These are phyloP conservation scores for Diddensiella santjacobensis DNA, from an alignment of 805 yeast species.

Conservation along the genomic window DNA sequence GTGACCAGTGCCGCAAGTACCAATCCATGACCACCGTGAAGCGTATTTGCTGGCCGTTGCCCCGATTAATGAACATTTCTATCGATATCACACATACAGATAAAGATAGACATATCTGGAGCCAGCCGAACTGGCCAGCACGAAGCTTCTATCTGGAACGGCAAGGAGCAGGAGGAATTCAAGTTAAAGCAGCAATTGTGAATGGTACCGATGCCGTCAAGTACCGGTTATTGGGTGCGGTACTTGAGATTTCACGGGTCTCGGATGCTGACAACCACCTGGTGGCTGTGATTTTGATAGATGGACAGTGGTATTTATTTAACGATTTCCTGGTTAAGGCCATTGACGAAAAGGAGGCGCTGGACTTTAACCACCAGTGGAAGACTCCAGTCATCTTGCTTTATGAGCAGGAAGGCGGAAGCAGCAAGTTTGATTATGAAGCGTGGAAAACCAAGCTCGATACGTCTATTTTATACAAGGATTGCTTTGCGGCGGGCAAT, in stretches of 20 bases:
- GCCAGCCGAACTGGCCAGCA: conserved; percentile 17
- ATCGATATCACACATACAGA: conserved; percentile 9
- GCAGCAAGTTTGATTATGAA: conserved; percentile 40
- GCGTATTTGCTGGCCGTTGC: conserved; percentile 14
- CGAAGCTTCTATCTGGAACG: conserved; percentile 9
- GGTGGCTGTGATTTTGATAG: conserved; percentile 34
- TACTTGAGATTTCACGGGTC: conserved; percentile 31
- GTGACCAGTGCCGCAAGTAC: conserved; percentile 48
- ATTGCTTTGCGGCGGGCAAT: conserved; percentile 66
- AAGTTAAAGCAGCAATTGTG: conserved; percentile 1
- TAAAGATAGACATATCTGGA: conserved; percentile 13
- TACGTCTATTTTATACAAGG: conserved; percentile 64
- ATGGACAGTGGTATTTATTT: conserved; percentile 67
- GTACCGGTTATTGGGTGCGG: conserved; percentile 35
- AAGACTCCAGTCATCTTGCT: conserved; percentile 72
- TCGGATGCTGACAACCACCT: conserved; percentile 32
- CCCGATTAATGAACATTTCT: conserved; percentile 17
- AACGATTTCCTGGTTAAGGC: conserved; percentile 86
- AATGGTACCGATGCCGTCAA: conserved; percentile 8
- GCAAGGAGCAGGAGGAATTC: conserved; percentile 9
- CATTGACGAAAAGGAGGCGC: conserved; percentile 71
- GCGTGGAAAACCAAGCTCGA: conserved; percentile 53
- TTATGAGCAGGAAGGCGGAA: conserved; percentile 44
- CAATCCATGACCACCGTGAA: conserved; percentile 55
- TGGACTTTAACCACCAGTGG: conserved; percentile 71